phyloP scores from a whole-genome alignment of 2,329 filamentous ascomycete genomes.

The Fusarium lyarnte region DNA sequence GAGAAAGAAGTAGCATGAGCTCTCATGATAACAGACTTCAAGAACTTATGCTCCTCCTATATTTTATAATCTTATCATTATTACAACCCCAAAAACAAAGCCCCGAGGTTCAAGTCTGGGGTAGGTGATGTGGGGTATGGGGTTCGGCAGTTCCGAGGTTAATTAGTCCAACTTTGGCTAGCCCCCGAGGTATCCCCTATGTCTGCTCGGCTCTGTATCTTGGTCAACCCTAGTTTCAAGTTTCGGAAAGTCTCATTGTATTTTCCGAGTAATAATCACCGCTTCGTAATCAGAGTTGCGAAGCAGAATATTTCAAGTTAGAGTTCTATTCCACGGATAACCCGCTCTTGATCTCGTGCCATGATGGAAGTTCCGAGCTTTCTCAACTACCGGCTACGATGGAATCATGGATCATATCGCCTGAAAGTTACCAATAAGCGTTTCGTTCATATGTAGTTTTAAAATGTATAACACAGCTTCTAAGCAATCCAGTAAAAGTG shows the following conservation, averaged over 20 bases:
- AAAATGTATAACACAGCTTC: neutral
- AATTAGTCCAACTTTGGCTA: neutral
- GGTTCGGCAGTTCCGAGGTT: neutral
- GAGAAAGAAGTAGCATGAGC: no score
- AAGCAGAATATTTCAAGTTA: fast-evolving
- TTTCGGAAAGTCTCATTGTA: fast-evolving
- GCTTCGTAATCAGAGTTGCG: fast-evolving
- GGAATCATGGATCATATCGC: fast-evolving
- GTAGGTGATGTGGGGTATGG: neutral
- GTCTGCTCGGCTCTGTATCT: neutral
- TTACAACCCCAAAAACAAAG: neutral
- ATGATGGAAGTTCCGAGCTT: neutral
- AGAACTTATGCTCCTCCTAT: neutral
- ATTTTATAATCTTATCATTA: neutral
- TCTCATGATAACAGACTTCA: neutral
- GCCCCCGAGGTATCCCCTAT: neutral
- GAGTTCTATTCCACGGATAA: fast-evolving
- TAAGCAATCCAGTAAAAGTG: neutral
- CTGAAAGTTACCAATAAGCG: fast-evolving
- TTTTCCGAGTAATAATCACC: neutral
- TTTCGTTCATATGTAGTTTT: no score
- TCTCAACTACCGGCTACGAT: neutral
- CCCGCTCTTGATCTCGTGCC: fast-evolving
- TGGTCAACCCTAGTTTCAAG: fast-evolving
- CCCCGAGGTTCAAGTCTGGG: neutral